Conservation (phyloP, 805 yeast species). For the Myxozyma monticola region DNA sequence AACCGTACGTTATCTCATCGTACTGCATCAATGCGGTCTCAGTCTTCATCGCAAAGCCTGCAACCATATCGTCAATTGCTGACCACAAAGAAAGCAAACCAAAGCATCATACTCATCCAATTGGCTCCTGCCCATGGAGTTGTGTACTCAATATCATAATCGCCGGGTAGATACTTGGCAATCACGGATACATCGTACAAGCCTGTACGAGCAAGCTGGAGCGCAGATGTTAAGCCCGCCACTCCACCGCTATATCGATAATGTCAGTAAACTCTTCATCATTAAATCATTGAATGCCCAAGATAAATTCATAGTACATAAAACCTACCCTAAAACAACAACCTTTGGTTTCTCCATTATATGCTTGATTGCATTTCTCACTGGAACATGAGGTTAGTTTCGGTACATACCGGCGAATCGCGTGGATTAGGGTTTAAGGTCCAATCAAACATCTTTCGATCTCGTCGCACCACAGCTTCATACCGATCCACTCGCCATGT, state of each 20-base stretch:
- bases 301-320: neutral
- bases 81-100: neutral
- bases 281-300: neutral
- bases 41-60: conserved; percentile 24
- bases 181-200: conserved; percentile 52
- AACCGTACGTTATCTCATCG: conserved; percentile 41
- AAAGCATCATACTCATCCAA: conserved; percentile 35
- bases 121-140: conserved; percentile 69
- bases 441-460: too few species aligned
- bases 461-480: too few species aligned
- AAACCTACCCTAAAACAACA: conserved; percentile 4
- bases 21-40: conserved; percentile 19
- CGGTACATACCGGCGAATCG: too few species aligned
- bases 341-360: conserved; percentile 3
- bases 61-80: too few species aligned
- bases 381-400: too few species aligned
- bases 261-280: neutral
- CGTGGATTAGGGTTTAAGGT: too few species aligned
- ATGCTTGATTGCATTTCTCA: too few species aligned
- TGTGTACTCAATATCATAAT: conserved; percentile 68
- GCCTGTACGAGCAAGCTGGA: conserved; percentile 44
- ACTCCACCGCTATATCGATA: conserved; percentile 49
- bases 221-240: conserved; percentile 56
- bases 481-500: too few species aligned
- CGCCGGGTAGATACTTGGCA: conserved; percentile 76